These are phyloP conservation scores for Wickerhamiella australiensis DNA, from an alignment of 805 yeast species.

Conservation along the genomic window DNA sequence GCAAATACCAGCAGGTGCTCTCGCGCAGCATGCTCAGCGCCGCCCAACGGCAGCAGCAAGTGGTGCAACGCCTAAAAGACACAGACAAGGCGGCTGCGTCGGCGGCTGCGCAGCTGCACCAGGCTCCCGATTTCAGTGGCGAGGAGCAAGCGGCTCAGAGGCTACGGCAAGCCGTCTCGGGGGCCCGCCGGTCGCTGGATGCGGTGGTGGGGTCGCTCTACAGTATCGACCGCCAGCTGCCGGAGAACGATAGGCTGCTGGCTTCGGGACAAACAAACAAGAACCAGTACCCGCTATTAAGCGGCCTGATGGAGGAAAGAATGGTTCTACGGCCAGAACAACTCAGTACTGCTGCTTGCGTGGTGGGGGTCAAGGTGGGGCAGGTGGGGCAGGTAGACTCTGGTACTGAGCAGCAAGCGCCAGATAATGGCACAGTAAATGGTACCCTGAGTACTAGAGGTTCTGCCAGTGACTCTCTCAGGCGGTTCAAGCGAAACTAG, in stretches of 20 bases:
- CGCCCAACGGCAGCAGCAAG: neutral
- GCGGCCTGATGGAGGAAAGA: constrained; percentile 22
- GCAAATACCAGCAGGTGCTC: neutral
- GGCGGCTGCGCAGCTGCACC: neutral
- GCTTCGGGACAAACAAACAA: constrained; percentile 31
- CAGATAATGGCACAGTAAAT: neutral
- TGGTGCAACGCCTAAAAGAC: constrained; percentile 1
- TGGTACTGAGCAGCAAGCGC: no score
- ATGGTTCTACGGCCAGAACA: constrained; percentile 8
- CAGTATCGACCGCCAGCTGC: constrained; percentile 30
- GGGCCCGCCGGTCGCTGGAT: constrained; percentile 14
- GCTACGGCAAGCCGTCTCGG: neutral
- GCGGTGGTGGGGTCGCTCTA: constrained; percentile 14
- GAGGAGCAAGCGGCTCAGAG: neutral
- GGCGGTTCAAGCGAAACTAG: no score
- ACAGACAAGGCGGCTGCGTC: neutral
- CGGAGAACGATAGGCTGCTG: constrained; percentile 31
- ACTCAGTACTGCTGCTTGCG: neutral
- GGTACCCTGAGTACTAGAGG: neutral
- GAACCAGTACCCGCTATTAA: constrained; percentile 35
- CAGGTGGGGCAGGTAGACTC: neutral
- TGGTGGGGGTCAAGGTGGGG: neutral
- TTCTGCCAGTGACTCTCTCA: neutral
- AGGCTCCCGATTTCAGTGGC: neutral
- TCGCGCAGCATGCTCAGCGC: neutral